Conservation (phyloP, 192 early-diverging fungal species). For the Gigaspora rosea region DNA sequence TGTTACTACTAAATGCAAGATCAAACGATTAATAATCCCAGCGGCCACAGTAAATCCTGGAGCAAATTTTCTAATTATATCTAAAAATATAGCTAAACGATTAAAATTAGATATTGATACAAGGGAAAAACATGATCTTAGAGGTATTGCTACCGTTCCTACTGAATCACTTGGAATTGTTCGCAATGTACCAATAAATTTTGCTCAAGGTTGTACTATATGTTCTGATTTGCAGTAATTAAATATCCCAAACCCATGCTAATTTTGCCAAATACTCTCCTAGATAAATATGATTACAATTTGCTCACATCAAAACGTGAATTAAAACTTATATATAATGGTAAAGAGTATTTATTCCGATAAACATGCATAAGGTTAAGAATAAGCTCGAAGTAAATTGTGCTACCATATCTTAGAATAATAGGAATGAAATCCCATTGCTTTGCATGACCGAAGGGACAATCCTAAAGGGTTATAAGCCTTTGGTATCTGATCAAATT, state of each 20-base stretch:
- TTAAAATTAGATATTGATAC: neutral
- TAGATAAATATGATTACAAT: constrained; percentile 10
- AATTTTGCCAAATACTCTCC: neutral
- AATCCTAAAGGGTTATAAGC: too few species aligned
- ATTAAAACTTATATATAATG: neutral
- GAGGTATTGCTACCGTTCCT: neutral
- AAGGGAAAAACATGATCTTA: neutral
- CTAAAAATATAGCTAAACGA: constrained; percentile 1
- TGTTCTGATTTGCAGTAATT: neutral
- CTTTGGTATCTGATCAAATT: constrained; percentile 1
- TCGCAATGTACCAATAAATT: neutral
- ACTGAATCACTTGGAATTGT: neutral
- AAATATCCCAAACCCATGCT: neutral
- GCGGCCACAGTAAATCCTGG: neutral
- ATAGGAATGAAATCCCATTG: too few species aligned
- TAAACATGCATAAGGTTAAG: constrained; percentile 9
- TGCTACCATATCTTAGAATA: neutral
- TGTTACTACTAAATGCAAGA: too few species aligned
- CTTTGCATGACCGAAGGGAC: too few species aligned
- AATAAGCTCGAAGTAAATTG: constrained; percentile 2
- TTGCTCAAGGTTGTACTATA: neutral
- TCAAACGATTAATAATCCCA: neutral
- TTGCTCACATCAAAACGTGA: neutral
- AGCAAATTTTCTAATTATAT: neutral
- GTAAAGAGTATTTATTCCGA: neutral